phyloP scores from a whole-genome alignment of 2,329 filamentous ascomycete genomes.

The Penicillium hordei region DNA sequence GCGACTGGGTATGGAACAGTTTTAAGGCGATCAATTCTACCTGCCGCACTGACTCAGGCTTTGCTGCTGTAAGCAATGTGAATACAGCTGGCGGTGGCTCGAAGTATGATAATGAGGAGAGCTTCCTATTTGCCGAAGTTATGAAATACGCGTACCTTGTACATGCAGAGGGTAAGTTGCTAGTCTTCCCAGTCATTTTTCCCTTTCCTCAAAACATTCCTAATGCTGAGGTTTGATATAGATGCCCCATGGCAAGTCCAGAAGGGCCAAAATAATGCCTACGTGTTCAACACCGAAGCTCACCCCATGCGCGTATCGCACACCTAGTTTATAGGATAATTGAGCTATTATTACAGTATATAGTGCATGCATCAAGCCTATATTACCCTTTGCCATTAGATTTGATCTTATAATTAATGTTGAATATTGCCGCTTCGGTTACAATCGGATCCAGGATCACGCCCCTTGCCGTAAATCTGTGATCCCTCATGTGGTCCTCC shows the following conservation, averaged over 20 bases:
- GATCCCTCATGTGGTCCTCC: neutral
- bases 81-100: constrained; percentile 61
- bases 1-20: constrained; percentile 80
- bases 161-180: constrained; percentile 48
- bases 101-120: constrained; percentile 73
- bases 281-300: constrained; percentile 66
- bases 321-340: constrained; percentile 1
- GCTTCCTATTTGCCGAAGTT: constrained; percentile 84
- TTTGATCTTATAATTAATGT: neutral
- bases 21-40: constrained; percentile 68
- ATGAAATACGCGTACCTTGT: constrained; percentile 81
- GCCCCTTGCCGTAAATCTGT: neutral
- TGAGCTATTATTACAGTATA: neutral
- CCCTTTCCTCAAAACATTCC: neutral
- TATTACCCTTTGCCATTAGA: neutral
- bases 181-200: neutral
- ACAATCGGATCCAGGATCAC: neutral
- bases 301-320: constrained; percentile 49
- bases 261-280: constrained; percentile 50
- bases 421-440: neutral
- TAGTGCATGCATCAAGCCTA: neutral
- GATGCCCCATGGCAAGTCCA: constrained; percentile 62
- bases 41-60: constrained; percentile 65
- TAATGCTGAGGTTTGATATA: constrained; percentile 17
- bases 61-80: constrained; percentile 65